Evolutionary conservation across 345 rosid species (phyloP).

Genomic region (Acer yangbiense): DNA sequence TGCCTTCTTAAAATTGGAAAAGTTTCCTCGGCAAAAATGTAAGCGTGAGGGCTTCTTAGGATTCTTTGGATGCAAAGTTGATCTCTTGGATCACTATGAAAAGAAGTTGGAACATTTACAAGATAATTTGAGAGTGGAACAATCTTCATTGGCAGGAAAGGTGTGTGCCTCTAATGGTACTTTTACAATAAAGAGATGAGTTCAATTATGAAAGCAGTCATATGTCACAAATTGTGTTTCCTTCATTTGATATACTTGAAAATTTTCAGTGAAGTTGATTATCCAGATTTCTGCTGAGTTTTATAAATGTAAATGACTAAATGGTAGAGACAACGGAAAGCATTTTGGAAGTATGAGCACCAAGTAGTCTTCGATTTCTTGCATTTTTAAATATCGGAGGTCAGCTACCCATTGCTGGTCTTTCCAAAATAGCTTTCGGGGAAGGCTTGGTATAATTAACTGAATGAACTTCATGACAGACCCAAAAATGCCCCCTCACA

Average conservation of each 20-base stretch:
- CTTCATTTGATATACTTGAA: background rate
- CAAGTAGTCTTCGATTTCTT: background rate
- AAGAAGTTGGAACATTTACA: conserved; percentile 69
- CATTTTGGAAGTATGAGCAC: background rate
- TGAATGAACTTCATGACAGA: background rate
- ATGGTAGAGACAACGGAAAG: background rate
- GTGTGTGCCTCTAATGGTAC: conserved; percentile 35
- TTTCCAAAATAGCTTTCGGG: conserved; percentile 6
- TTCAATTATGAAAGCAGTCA: background rate
- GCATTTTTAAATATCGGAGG: background rate
- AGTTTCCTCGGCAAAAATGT: conserved; percentile 33
- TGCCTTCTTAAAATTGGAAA: conserved; percentile 45
- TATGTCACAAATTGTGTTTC: background rate
- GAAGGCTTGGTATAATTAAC: conserved; percentile 3
- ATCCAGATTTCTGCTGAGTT: background rate
- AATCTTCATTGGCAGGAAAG: conserved; percentile 55
- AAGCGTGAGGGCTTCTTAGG: conserved; percentile 73
- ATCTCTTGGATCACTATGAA: conserved; percentile 58
- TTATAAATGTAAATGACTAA: conserved; percentile 2
- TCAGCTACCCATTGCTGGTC: background rate
- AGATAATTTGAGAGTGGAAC: conserved; percentile 60
- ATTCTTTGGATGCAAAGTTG: conserved; percentile 65
- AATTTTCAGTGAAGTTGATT: background rate
- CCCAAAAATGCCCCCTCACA: no score
- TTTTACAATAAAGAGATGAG: background rate